Conservation (phyloP, 441 rosid genomes). For the Croton laevigatus region DNA sequence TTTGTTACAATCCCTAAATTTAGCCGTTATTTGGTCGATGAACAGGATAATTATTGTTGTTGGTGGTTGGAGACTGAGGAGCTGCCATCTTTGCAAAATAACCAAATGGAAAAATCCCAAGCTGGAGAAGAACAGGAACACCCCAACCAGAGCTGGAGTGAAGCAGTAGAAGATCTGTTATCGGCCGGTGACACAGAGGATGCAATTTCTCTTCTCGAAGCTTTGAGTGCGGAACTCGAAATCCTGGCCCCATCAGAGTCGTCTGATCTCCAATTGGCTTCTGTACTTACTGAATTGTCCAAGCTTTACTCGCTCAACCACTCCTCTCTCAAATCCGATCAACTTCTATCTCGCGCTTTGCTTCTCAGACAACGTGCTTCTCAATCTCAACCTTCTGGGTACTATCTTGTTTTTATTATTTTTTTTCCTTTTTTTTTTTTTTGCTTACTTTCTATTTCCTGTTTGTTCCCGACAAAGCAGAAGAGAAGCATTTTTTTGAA, state of each 20-base stretch:
- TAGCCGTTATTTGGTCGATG: too few relatives aligned
- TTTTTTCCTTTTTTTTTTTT: neutral
- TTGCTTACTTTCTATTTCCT: too few relatives aligned
- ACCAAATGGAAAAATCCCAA: constrained; percentile 1
- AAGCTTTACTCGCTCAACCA: constrained; percentile 61
- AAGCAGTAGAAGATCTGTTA: constrained; percentile 75
- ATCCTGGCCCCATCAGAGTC: constrained; percentile 28
- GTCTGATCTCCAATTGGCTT: constrained; percentile 48
- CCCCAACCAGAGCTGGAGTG: constrained; percentile 66
- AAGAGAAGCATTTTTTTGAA: neutral
- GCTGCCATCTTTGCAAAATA: too few relatives aligned
- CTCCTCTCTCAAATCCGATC: constrained; percentile 77
- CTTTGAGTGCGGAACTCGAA: constrained; percentile 44
- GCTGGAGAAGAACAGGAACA: constrained; percentile 4
- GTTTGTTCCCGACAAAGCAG: constrained; percentile 1
- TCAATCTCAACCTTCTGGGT: constrained; percentile 30
- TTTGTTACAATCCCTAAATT: too few relatives aligned
- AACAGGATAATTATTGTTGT: too few relatives aligned
- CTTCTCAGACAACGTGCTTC: constrained; percentile 42
- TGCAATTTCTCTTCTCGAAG: constrained; percentile 69
- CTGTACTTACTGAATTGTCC: constrained; percentile 64
- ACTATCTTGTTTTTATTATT: constrained; percentile 3
- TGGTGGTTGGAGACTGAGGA: too few relatives aligned
- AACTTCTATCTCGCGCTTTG: constrained; percentile 57
- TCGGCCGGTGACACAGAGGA: constrained; percentile 53